Evolutionary conservation across 2,329 filamentous ascomycete genomes (phyloP), one percentile per base, ranked within the genome.

Genomic region (Phoma sp.): DNA sequence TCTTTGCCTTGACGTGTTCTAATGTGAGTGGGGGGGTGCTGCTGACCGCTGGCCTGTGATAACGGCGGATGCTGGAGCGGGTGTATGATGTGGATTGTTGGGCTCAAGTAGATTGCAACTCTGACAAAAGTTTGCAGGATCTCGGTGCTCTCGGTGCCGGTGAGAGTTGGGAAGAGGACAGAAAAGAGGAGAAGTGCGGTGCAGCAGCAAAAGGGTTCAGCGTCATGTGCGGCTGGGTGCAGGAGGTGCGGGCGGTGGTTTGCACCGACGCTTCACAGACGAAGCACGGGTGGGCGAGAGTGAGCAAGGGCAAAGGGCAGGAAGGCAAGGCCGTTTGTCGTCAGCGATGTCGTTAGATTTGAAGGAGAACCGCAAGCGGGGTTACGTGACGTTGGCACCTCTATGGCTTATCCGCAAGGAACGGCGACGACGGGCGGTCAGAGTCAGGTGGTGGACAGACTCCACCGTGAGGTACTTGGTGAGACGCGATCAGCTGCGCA

Each of bases 301-400:
- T 40, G 51, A 52, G 43, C 39, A 52, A 57, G 58, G 40, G 57
- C 54, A 62, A 51, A 36, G 22, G 48, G 22, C 35, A 46, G 41
- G 22, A 35, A 51, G 50, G 31, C 41, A 47, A 33, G 46, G 43
- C 46, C 41, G 55, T 40, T 50, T 38, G 50, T 58, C 25, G 45
- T 47, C 40, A 50, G 52, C 41, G 36, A 48, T 9, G 15, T 29
- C 17, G 44, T 44, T 49, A 50, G 43, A 54, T 48, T 45, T 52
- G 39, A 43, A 43, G 53, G 55, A 52, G 41, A 51, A 55, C 37
- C 51, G 47, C 43, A 36, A 33, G 17, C 43, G 35, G 62, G 51
- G 54, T 45, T 43, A 43, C 54, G 62, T 60, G 57, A 62, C 61
- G 59, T 52, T 62, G 62, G 58, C 58, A 60, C 51, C 55, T 56